Conservation (phyloP, 208 protist genomes). For the Herpetomonas samuelpessoai region DNA sequence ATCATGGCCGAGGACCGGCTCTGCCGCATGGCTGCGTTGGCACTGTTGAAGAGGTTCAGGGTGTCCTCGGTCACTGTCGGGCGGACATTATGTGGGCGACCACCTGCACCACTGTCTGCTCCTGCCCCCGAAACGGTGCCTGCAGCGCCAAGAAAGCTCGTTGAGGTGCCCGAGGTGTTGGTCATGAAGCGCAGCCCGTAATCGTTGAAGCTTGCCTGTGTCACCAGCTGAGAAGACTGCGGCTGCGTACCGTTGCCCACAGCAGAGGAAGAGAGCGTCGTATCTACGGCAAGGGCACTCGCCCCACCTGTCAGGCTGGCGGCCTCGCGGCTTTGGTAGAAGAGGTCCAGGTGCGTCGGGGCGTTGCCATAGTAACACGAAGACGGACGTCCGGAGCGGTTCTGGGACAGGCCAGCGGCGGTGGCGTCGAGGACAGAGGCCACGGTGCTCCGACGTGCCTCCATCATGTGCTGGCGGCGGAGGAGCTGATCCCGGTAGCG, state of each 20-base stretch:
- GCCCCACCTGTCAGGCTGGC: background rate
- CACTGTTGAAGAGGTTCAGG: constrained; percentile 1
- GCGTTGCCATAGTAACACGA: background rate
- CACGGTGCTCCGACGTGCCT: background rate
- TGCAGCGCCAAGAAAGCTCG: background rate
- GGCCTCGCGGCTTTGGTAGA: background rate
- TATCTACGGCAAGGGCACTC: background rate
- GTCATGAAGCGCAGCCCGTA: background rate
- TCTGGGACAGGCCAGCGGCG: background rate
- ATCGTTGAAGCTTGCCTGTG: background rate
- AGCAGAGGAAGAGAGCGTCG: background rate
- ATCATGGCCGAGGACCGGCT: background rate
- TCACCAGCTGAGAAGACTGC: too few relatives aligned
- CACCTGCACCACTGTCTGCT: background rate
- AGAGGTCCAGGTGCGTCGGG: background rate
- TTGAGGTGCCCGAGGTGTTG: background rate
- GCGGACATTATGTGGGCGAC: background rate
- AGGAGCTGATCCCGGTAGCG: background rate
- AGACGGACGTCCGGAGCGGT: background rate
- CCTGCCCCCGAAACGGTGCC: background rate
- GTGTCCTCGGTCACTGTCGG: background rate
- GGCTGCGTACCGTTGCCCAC: background rate
- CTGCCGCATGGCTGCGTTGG: background rate
- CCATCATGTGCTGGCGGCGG: background rate
- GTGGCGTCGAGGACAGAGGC: background rate